These are phyloP conservation scores for Astrothelium macrocarpum DNA, from an alignment of 495 filamentous ascomycete species.

Conservation along the genomic window DNA sequence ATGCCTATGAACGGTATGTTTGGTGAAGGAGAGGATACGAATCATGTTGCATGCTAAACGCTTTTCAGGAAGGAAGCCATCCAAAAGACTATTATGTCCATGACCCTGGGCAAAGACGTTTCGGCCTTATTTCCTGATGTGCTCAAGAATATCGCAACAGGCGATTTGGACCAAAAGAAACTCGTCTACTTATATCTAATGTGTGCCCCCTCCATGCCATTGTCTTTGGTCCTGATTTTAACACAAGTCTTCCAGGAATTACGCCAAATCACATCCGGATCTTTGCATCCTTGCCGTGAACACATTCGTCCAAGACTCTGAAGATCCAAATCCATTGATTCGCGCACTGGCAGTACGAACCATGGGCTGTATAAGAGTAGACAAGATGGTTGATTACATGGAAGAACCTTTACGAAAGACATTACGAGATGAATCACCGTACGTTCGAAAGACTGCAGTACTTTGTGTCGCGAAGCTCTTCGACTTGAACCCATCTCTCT, in stretches of 20 bases:
- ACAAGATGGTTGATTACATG: slow-evolving; percentile 99
- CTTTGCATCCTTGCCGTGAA: slow-evolving; percentile 99
- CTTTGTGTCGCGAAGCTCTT: slow-evolving; percentile 98
- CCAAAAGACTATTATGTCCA: slow-evolving; percentile 98
- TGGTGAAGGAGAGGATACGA: background rate
- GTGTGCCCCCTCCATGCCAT: slow-evolving; percentile 41
- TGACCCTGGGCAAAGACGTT: slow-evolving; percentile 98
- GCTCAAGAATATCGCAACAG: slow-evolving; percentile 95
- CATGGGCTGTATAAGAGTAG: slow-evolving; percentile 98
- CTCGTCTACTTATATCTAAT: slow-evolving; percentile 98
- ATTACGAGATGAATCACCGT: slow-evolving; percentile 90
- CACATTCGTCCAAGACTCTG: slow-evolving; percentile 97
- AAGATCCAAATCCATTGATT: slow-evolving; percentile 96
- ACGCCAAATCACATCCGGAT: slow-evolving; percentile 98
- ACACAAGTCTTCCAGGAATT: slow-evolving; percentile 62
- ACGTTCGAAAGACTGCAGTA: slow-evolving; percentile 95
- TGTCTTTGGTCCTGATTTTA: background rate
- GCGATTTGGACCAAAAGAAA: slow-evolving; percentile 97
- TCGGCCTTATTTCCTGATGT: slow-evolving; percentile 96
- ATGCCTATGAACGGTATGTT: slow-evolving; percentile 83
- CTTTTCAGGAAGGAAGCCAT: slow-evolving; percentile 80
- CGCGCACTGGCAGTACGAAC: slow-evolving; percentile 91
- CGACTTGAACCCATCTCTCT: slow-evolving; percentile 83
- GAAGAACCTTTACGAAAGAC: slow-evolving; percentile 97
- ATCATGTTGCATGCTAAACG: background rate